phyloP scores from a whole-genome alignment of 805 yeast genomes.

The Pichia pseudocactophila region DNA sequence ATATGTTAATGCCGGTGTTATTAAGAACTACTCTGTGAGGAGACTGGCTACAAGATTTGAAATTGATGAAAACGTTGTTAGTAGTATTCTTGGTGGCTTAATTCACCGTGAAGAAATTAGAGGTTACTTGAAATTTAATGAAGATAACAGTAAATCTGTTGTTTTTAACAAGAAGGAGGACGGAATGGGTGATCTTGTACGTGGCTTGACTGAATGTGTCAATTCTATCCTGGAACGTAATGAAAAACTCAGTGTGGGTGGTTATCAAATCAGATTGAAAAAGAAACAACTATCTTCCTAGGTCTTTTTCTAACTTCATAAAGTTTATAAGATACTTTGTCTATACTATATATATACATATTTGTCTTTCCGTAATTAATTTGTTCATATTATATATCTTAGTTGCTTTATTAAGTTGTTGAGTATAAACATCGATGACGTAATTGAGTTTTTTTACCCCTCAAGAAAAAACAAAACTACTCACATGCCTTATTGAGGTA shows the following conservation, averaged over 20 bases:
- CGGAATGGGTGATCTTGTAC: conserved; percentile 79
- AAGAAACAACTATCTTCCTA: conserved; percentile 7
- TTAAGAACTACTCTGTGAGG: conserved; percentile 61
- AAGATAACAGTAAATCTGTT: conserved; percentile 55
- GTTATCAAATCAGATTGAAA: conserved; percentile 36
- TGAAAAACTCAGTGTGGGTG: conserved; percentile 75
- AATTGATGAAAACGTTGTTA: conserved; percentile 45
- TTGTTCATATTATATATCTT: neutral
- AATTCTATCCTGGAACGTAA: conserved; percentile 72
- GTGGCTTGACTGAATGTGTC: conserved; percentile 75
- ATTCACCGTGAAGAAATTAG: conserved; percentile 68
- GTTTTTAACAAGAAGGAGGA: conserved; percentile 67
- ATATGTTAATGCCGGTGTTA: conserved; percentile 72
- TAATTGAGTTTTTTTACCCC: no score
- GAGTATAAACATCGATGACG: no score
- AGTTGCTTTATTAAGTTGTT: no score
- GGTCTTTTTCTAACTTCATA: neutral
- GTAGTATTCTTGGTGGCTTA: conserved; percentile 62
- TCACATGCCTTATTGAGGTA: no score
- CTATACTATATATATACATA: neutral
- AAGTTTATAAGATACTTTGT: neutral
- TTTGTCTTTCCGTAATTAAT: neutral
- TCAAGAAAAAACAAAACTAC: no score
- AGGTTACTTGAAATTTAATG: conserved; percentile 64
- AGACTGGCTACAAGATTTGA: conserved; percentile 62